Evolutionary conservation across 306 rosid genomes (phyloP).

Genomic region (Coriaria nepalensis): DNA sequence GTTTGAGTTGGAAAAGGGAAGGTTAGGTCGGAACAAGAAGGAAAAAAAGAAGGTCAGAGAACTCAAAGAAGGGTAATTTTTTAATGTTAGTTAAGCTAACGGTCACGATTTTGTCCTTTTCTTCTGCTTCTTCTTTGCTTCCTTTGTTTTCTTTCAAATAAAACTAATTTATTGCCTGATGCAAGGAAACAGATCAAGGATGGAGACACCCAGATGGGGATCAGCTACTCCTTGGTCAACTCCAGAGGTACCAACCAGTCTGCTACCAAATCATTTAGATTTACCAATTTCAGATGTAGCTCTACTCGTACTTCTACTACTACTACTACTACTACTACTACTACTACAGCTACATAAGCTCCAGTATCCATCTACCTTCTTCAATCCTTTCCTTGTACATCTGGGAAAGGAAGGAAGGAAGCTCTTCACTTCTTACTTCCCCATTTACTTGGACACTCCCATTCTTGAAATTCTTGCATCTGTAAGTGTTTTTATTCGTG

Average conservation of each 20-base stretch:
- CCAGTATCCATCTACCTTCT: constrained; percentile 6
- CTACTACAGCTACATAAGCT: constrained; percentile 8
- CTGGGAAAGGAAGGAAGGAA: constrained; percentile 3
- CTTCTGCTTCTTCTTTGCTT: neutral
- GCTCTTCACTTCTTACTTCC: constrained; percentile 5
- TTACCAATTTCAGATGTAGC: too few relatives aligned
- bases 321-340: neutral
- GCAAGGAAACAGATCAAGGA: too few relatives aligned
- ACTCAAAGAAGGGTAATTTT: constrained; percentile 14
- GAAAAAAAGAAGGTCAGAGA: constrained; percentile 31
- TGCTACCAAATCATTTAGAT: neutral
- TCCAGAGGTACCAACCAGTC: constrained; percentile 13
- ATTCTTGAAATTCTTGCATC: constrained; percentile 4
- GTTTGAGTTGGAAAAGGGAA: too few relatives aligned
- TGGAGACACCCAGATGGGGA: too few relatives aligned
- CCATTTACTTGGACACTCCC: neutral
- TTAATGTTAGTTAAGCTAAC: constrained; percentile 37
- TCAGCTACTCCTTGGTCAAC: neutral
- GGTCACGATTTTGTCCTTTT: constrained; percentile 9
- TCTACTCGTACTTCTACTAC: neutral
- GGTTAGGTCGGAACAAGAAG: constrained; percentile 1
- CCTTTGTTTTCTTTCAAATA: too few relatives aligned
- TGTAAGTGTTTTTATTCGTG: constrained; percentile 16
- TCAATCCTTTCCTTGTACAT: constrained; percentile 4
- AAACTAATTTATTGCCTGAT: too few relatives aligned